Percentiles rank a stretch among this genome's conserved stretches.
Evolutionary conservation across 164 flowering plant genomes (phyloP).

Genomic region (Echeveria elegans): DNA sequence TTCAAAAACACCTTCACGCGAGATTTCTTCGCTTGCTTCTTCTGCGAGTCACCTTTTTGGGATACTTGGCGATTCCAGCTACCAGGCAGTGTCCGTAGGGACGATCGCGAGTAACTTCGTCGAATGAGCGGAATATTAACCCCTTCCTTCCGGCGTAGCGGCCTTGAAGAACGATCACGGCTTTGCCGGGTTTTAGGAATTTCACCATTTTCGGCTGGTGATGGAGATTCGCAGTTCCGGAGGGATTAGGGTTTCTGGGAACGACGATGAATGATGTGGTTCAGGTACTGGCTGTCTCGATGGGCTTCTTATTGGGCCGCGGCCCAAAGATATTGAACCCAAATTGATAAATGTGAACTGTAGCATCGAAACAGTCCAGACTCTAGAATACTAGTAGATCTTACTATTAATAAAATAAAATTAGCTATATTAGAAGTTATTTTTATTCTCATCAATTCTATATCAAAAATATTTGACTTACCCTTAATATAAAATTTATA

Average conservation of each 20-base stretch:
- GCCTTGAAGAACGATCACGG: neutral
- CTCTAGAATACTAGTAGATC: too few species aligned
- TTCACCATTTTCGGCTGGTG: neutral
- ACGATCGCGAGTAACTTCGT: neutral
- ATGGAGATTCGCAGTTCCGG: too few species aligned
- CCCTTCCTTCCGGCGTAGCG: neutral
- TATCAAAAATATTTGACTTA: too few species aligned
- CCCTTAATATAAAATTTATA: too few species aligned
- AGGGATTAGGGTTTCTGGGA: neutral
- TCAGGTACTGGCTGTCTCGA: neutral
- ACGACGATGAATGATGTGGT: neutral
- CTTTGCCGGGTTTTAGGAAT: neutral
- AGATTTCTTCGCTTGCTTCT: slow-evolving; percentile 7
- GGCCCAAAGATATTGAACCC: too few species aligned
- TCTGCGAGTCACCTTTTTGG: neutral
- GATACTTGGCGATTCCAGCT: neutral
- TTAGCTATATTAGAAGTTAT: too few species aligned
- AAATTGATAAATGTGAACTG: too few species aligned
- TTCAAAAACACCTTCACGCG: slow-evolving; percentile 6
- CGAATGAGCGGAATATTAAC: neutral
- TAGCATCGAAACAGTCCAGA: too few species aligned
- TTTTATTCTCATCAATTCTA: too few species aligned
- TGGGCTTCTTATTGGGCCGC: neutral
- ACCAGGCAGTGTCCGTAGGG: neutral
- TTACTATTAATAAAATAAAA: too few species aligned